Evolutionary conservation across 2,329 filamentous ascomycete species (phyloP).

Genomic region (Lomentospora prolificans): DNA sequence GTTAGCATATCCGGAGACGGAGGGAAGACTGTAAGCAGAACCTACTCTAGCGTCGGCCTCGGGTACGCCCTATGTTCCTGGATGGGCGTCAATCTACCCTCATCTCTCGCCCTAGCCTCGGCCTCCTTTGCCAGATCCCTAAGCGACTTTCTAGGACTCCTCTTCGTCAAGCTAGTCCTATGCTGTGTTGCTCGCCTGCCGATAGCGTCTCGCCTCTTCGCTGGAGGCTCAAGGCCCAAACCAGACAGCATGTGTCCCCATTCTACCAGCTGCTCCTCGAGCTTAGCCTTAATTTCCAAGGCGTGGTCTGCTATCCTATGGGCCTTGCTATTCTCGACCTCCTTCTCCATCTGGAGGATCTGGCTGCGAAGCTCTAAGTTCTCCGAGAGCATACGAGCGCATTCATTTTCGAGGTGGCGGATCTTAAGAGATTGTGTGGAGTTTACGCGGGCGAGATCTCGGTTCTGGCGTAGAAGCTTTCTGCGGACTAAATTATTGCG

Average conservation of each 20-base stretch:
- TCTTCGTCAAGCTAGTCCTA: slow-evolving; percentile 32
- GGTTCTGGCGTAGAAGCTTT: slow-evolving; percentile 72
- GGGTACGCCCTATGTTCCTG: slow-evolving; percentile 60
- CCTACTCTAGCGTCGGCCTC: slow-evolving; percentile 58
- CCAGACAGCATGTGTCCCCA: slow-evolving; percentile 57
- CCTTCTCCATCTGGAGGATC: slow-evolving; percentile 58
- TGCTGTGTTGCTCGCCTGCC: slow-evolving; percentile 29
- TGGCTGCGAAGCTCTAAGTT: slow-evolving; percentile 65
- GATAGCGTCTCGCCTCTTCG: slow-evolving; percentile 33
- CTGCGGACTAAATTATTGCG: slow-evolving; percentile 61
- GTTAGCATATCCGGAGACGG: slow-evolving; percentile 19
- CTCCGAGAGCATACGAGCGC: slow-evolving; percentile 64
- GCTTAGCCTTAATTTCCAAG: slow-evolving; percentile 56
- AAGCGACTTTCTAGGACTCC: slow-evolving; percentile 46
- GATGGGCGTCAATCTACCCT: slow-evolving; percentile 55
- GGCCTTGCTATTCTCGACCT: slow-evolving; percentile 51
- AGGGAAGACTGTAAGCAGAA: slow-evolving; percentile 9
- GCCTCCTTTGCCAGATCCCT: slow-evolving; percentile 46
- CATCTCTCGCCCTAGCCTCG: slow-evolving; percentile 38
- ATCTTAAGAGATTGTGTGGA: slow-evolving; percentile 69
- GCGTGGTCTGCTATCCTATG: slow-evolving; percentile 56
- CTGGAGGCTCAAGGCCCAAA: slow-evolving; percentile 51
- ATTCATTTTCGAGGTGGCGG: slow-evolving; percentile 66
- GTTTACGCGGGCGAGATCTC: slow-evolving; percentile 72
- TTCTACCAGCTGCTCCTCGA: slow-evolving; percentile 65